These are phyloP conservation scores for Eucalyptus marginata DNA, from an alignment of 345 rosid genomes.

Conservation along the genomic window DNA sequence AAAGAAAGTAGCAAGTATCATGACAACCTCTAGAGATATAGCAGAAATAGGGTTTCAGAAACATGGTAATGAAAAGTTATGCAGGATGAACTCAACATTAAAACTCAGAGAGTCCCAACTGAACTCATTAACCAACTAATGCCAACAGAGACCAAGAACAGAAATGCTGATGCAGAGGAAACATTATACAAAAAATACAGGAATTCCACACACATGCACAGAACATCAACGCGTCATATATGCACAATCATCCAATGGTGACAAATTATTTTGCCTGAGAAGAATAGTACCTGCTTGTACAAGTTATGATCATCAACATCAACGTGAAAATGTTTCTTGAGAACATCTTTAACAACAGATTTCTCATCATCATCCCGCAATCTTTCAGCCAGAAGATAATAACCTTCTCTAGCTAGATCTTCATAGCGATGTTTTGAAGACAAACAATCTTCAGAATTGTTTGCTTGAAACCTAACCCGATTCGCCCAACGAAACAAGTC, in stretches of 20 bases:
- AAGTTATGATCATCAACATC: conserved; percentile 48
- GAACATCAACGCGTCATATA: background rate
- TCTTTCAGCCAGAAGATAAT: conserved; percentile 89
- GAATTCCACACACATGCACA: background rate
- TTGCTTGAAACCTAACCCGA: conserved; percentile 60
- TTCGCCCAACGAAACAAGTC: conserved; percentile 97
- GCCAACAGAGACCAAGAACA: background rate
- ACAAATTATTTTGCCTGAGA: background rate
- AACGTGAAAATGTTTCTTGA: conserved; percentile 58
- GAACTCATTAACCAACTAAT: background rate
- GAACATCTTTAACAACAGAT: conserved; percentile 60
- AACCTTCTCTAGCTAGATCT: conserved; percentile 86
- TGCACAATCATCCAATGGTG: background rate
- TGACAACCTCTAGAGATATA: background rate
- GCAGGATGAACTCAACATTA: background rate
- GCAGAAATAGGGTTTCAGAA: background rate
- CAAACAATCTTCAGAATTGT: conserved; percentile 3
- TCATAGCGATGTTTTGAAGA: conserved; percentile 22
- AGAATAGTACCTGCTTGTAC: conserved; percentile 44
- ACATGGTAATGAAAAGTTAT: background rate
- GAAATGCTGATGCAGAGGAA: background rate
- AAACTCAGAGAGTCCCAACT: background rate
- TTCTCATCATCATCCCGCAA: conserved; percentile 81
- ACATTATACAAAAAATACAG: background rate
- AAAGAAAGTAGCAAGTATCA: background rate